Evolutionary conservation across 2,329 filamentous ascomycete species (phyloP).

Genomic region (Calonectria pseudoturangicola): DNA sequence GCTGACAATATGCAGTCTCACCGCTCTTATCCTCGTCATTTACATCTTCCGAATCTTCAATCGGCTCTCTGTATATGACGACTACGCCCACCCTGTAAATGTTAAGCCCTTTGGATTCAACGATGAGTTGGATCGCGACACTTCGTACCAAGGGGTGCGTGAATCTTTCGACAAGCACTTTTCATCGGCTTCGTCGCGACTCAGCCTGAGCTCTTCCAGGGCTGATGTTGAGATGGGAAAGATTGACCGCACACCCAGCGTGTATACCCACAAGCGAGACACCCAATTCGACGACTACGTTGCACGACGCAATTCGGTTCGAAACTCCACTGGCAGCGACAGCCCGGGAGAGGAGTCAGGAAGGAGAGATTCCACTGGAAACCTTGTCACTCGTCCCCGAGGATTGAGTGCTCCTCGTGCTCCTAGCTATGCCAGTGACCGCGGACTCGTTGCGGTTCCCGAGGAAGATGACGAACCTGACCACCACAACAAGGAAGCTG

Average conservation of each 20-base stretch:
- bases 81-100: slow-evolving; percentile 70
- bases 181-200: slow-evolving; percentile 53
- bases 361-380: slow-evolving; percentile 37
- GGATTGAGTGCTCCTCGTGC: slow-evolving; percentile 55
- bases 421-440: slow-evolving; percentile 62
- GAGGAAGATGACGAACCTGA: slow-evolving; percentile 60
- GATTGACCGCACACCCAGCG: slow-evolving; percentile 51
- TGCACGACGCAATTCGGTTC: slow-evolving; percentile 57
- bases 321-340: slow-evolving; percentile 56
- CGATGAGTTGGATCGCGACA: slow-evolving; percentile 56
- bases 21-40: slow-evolving; percentile 64
- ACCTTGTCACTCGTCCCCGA: slow-evolving; percentile 48
- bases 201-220: slow-evolving; percentile 55
- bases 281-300: slow-evolving; percentile 69
- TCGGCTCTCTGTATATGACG: slow-evolving; percentile 68
- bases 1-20: slow-evolving; percentile 51
- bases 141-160: slow-evolving; percentile 48
- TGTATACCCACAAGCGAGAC: slow-evolving; percentile 67
- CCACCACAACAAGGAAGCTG: slow-evolving; percentile 41
- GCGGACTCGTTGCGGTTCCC: slow-evolving; percentile 61
- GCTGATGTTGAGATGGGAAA: slow-evolving; percentile 50
- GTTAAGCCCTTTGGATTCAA: slow-evolving; percentile 69
- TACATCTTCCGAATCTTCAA: slow-evolving; percentile 70
- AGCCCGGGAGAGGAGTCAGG: slow-evolving; percentile 24
- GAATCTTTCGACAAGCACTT: slow-evolving; percentile 55